Base-by-base conservation (phyloP, 2,329 filamentous ascomycete species). In the Amauroascus niger region DNA sequence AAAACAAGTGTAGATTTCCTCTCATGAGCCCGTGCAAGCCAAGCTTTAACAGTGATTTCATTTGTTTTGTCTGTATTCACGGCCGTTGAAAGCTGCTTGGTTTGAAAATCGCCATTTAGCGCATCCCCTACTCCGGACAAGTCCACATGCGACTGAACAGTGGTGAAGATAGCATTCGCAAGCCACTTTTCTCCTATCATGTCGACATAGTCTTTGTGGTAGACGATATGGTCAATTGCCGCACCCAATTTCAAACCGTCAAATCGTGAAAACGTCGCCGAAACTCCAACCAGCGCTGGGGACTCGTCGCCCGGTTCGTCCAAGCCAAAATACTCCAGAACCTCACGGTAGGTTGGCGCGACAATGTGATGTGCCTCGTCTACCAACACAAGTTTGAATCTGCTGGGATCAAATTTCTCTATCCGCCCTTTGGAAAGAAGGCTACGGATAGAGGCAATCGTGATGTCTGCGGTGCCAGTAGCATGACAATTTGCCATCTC, bases 321-420 rank as follows among this genome's bases (percentile, higher is more conserved):
- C 59, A 95, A 77, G 0, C 83, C 81, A 66, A 98, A 95, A 67
- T 97, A 82, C n/a, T 78, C 74, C 46, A 98, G 74, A 0, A 83
- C 78, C 40, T 79, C 77, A 57, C 94, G 76, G 64, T 97, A 97
- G 6, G 83, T 82, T 1, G 81, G 77, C 0, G 93, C 87, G 43
- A 96, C 90, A 51, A 97, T 95, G 69, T 98, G 93, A 67, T 98
- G 93, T 3, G 91, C 93, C 70, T 98, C 93, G 60, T 98, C 93
- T 3, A 98, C 91, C 2, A 98, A 77, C 0, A 98, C 74, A 0
- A 98, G 80, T 70, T 98, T 98, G 75, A 91, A 97, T 6, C 74
- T 75, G 0, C 68, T 69, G 0, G 89, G 86, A 60, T 94, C 81
- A 63, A 91, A 97, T 65, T 95, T 96, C 33, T 69, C 65, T n/a